Base-by-base conservation (phyloP, 495 filamentous ascomycete genomes). In the Corynascus novoguineensis region DNA sequence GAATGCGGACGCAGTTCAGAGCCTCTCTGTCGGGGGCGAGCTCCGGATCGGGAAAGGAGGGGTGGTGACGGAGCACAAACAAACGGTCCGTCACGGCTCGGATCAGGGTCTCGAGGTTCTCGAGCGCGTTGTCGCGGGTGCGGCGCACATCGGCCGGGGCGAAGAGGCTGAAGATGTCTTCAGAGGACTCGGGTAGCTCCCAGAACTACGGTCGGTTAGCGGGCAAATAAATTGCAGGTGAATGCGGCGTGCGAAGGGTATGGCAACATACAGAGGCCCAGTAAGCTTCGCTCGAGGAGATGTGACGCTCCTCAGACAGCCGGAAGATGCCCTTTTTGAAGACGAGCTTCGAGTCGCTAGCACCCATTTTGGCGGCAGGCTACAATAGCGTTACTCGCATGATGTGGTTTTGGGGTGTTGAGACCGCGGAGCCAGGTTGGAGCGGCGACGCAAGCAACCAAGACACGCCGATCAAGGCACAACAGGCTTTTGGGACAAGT, bases 321-420 rank as follows among this genome's bases (percentile, higher is more conserved):
- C 87, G 85, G 77, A 99, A 99, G 77, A 99, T 96, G 70, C 92
- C 93, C 72, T 96, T 88, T 74, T 97, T 99, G 83, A 99, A 97
- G 65, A 91, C 89, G 65, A 97, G 86, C 83, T 99, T 99, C 60
- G 92, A 97, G 78, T 99, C 95, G 71, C 93, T 96, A 67, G 93
- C 93, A 70, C 93, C 93, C 93, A 99, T 99, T 11, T 53, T 71
- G 47, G 49, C 59, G 44, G 46, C 42, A n/a, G n/a, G n/a, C n/a
- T n/a, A n/a, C n/a, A n/a, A n/a, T 64, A 37, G 63, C 19, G 53
- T 47, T 53, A 60, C 62, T 65, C 46, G 46, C 64, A 65, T 62
- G 41, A 53, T 59, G 22, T 15, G 34, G 32, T 42, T 17, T n/a
- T 28, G 55, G 27, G 27, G 7, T 48, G 45, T 7, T 15, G 47